Base-by-base conservation (phyloP, 345 rosid species). In the Cardiospermum halicacabum region DNA sequence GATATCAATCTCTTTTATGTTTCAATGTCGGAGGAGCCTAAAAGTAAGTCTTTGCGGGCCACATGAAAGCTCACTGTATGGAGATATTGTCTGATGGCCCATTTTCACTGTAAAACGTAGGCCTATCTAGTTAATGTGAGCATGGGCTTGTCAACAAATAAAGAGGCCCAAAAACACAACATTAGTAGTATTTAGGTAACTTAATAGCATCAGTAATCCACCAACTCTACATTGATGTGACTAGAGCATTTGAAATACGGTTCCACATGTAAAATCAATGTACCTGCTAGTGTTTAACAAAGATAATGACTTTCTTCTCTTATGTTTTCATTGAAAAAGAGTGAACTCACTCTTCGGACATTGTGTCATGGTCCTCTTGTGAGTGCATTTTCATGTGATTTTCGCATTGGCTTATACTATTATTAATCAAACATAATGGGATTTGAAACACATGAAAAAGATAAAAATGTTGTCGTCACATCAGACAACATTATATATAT, bases 101-200 rank as follows among this genome's bases (percentile, higher is more conserved):
- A 40, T 40, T 0, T 5, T 25, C 3, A 18, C 32, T 30, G 26
- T 50, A 21, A 36, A 58, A 13, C 27, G 32, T 53, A 4, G 57
- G 27, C 25, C 27, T n/a, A 2, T n/a, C 7, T 30, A 31, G 25
- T 39, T 0, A 15, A 11, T n/a, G 32, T 63, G 4, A 16, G 3
- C 4, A 26, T 22, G 67, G 50, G 50, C 50, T 64, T 37, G n/a
- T 2, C 50, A n/a, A n/a, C n/a, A n/a, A n/a, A n/a, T n/a, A n/a
- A n/a, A n/a, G n/a, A n/a, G n/a, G n/a, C n/a, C n/a, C n/a, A n/a
- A n/a, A n/a, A n/a, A n/a, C n/a, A n/a, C n/a, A n/a, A n/a, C n/a
- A n/a, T n/a, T n/a, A n/a, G n/a, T n/a, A n/a, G n/a, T n/a, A n/a
- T n/a, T n/a, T n/a, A 11, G 22, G 54, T 43, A 21, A 49, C 54